These are phyloP conservation scores for Vanrija sp. DNA, from an alignment of 1,284 basidiomycete genomes.

Conservation along the genomic window DNA sequence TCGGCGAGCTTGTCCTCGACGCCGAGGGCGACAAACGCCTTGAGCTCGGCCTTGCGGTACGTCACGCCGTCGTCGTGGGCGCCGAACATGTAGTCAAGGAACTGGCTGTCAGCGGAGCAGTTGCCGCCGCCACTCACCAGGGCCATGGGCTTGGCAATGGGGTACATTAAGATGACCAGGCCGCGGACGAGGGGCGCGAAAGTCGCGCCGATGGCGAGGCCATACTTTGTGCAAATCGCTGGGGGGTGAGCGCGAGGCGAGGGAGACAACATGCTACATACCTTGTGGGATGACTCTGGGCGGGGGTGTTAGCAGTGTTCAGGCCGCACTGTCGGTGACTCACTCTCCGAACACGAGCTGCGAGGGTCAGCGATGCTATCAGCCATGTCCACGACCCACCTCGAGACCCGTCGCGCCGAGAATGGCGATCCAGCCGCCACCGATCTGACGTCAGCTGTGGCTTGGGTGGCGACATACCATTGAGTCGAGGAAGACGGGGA, in stretches of 20 bases:
- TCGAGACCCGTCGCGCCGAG: conserved; percentile 26
- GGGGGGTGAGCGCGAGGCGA: conserved; percentile 7
- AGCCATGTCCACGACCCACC: conserved; percentile 13
- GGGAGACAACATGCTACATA: conserved; percentile 7
- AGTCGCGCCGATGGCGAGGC: conserved; percentile 52
- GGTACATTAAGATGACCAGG: conserved; percentile 49
- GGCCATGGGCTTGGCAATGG: conserved; percentile 50
- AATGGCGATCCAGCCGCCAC: conserved; percentile 43
- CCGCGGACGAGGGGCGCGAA: conserved; percentile 51
- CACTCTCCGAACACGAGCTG: conserved; percentile 24
- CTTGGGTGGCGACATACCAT: conserved; percentile 25
- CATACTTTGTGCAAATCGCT: conserved; percentile 53
- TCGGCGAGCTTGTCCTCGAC: conserved; percentile 73
- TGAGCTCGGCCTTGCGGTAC: conserved; percentile 85
- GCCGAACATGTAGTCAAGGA: conserved; percentile 51
- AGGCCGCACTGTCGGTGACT: neutral
- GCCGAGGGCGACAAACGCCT: conserved; percentile 70
- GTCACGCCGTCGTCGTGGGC: conserved; percentile 57
- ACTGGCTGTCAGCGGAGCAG: conserved; percentile 9
- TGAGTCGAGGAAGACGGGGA: conserved; percentile 51
- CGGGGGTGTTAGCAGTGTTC: neutral
- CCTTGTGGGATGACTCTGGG: conserved; percentile 44
- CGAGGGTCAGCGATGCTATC: conserved; percentile 2
- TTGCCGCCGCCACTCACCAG: conserved; percentile 33
- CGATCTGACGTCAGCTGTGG: conserved; percentile 30